A percentile compares a stretch with the other conserved stretches of the same genome.
phyloP scores from a whole-genome alignment of 768 basidiomycete genomes.

The Amanita phalloides region DNA sequence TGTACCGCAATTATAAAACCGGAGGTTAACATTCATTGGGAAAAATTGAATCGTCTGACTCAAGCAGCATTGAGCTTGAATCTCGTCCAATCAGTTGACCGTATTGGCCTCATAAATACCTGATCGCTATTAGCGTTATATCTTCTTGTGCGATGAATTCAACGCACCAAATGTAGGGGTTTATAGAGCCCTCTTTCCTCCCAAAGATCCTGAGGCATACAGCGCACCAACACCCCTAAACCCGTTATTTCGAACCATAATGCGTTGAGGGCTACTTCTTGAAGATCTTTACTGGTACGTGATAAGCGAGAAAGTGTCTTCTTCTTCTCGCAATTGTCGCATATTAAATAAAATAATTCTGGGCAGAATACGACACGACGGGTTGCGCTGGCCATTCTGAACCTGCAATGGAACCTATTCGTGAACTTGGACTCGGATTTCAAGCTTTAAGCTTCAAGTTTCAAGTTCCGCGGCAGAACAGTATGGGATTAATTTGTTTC shows the following conservation, averaged over 20 bases:
- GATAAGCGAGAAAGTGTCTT: neutral
- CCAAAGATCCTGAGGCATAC: slow-evolving; percentile 4
- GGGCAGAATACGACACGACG: neutral
- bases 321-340: neutral
- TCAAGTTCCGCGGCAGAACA: no score
- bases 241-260: no score
- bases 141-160: no score
- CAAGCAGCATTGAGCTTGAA: neutral
- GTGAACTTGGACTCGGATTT: no score
- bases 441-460: no score
- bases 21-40: no score
- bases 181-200: no score
- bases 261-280: neutral
- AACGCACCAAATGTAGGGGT: no score
- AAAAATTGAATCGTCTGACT: neutral
- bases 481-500: no score
- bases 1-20: no score
- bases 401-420: no score
- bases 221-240: neutral
- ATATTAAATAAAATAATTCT: neutral
- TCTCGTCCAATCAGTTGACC: neutral
- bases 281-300: neutral
- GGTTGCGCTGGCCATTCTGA: no score
- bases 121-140: neutral
- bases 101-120: neutral